Evolutionary conservation across 164 flowering plant genomes (phyloP), one percentile per base, ranked within the genome.

Genomic region (Sedum album): DNA sequence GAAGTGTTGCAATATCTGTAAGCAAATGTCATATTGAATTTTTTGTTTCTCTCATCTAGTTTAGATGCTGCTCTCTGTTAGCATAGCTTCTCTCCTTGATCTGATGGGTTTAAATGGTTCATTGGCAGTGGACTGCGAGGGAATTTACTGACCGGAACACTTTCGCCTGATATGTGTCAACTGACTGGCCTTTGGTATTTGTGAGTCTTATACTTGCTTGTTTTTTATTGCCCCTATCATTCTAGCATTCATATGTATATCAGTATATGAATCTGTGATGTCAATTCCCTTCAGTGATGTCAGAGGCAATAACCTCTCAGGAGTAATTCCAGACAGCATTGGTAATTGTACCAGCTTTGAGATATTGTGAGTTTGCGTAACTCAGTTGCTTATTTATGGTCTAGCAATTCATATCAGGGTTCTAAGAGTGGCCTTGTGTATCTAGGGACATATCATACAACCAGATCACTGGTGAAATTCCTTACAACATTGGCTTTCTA

Each of bases 331-430:
- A 1, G 88, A 86, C 10, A 86, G 70, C 80, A 91, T 93, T 73
- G 97, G 98, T 11, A 93, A 93, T 72, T 93, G 98, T 67, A 93
- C 98, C 38, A 89, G 96, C 74, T 91, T 89, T 72, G 90, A 89
- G 71, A 89, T 93, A 60, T 55, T 93, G 98, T 93, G 83, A 31
- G 96, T 71, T 28, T 6, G 36, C 49, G 31, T 1, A 11, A 36
- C 11, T 5, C 20, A 13, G 48, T 33, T 25, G 14, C 26, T 35
- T 64, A 31, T 21, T 18, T 33, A 5, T 20, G 66, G 41, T 63
- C 41, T 41, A 7, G 6, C 30, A 1, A 30, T 38, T 65, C 26
- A 0, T 11, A 20, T 1, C 26, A 26, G 67, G 25, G 0, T 35
- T 21, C 48, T 65, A 36, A 11, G 18, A 14, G 13, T 65, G 46